phyloP scores from a whole-genome alignment of 1,284 basidiomycete species.

The Ustilago esculenta region DNA sequence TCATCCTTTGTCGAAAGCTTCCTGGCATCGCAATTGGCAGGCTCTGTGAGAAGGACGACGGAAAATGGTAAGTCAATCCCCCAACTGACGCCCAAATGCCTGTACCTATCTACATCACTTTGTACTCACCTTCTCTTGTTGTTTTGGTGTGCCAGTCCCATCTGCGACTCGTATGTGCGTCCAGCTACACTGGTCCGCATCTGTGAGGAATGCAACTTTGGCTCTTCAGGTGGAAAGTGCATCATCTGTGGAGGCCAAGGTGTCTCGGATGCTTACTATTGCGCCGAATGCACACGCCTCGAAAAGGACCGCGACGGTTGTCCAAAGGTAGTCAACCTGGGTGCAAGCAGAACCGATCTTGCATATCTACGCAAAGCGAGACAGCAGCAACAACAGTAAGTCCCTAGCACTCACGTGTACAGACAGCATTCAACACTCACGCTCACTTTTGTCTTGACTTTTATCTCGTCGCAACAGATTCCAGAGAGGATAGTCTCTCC shows the following conservation, averaged over 20 bases:
- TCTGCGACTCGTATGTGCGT: constrained; percentile 98
- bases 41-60: constrained; percentile 98
- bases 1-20: constrained; percentile 96
- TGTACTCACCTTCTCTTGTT: too few relatives aligned
- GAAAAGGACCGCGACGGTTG: constrained; percentile 99
- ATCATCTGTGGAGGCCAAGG: constrained; percentile 79
- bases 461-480: constrained; percentile 17
- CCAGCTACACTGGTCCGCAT: constrained; percentile 97
- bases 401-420: background rate
- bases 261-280: constrained; percentile 66
- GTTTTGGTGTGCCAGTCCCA: too few relatives aligned
- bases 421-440: background rate
- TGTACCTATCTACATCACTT: too few relatives aligned
- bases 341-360: constrained; percentile 69
- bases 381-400: constrained; percentile 51
- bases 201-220: constrained; percentile 98
- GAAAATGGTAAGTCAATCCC: constrained; percentile 82
- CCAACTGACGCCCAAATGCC: background rate
- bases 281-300: constrained; percentile 79
- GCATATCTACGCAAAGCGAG: constrained; percentile 59
- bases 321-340: constrained; percentile 97
- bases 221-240: constrained; percentile 93
- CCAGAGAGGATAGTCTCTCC: constrained; percentile 13
- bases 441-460: background rate
- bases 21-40: constrained; percentile 94